These are phyloP conservation scores for Recurvomyces mirabilis DNA, from an alignment of 495 filamentous ascomycete genomes.

Conservation along the genomic window DNA sequence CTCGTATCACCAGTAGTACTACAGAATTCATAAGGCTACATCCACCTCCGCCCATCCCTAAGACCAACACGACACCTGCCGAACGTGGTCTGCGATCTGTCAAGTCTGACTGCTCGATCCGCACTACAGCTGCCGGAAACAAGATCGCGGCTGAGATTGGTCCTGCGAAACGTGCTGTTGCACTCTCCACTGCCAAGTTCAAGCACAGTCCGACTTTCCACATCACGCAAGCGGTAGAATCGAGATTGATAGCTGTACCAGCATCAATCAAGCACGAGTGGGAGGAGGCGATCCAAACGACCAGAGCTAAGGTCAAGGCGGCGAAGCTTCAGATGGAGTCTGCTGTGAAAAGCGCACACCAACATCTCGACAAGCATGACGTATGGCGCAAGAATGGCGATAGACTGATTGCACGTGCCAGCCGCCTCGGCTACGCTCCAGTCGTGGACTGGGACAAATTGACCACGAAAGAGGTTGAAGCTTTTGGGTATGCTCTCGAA, in stretches of 20 bases:
- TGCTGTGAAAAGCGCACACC: neutral
- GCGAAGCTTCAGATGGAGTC: neutral
- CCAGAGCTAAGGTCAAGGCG: neutral
- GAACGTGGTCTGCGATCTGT: neutral
- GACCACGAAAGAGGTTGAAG: neutral
- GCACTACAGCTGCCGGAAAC: neutral
- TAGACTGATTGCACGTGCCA: neutral
- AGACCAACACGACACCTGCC: neutral
- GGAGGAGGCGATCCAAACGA: neutral
- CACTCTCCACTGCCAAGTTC: neutral
- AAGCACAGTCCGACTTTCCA: neutral
- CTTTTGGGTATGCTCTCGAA: neutral
- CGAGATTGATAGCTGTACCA: neutral
- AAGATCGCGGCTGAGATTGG: neutral
- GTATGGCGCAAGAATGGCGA: neutral
- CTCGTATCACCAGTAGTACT: no score
- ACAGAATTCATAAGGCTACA: neutral
- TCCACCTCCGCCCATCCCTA: neutral
- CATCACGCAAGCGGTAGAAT: neutral
- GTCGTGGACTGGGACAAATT: neutral
- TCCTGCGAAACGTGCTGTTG: neutral
- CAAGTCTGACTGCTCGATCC: neutral
- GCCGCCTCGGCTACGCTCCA: neutral
- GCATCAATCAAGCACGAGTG: neutral
- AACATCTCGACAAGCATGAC: neutral